Evolutionary conservation across 345 rosid genomes (phyloP).

Genomic region (Eucalyptus sideroxylon): DNA sequence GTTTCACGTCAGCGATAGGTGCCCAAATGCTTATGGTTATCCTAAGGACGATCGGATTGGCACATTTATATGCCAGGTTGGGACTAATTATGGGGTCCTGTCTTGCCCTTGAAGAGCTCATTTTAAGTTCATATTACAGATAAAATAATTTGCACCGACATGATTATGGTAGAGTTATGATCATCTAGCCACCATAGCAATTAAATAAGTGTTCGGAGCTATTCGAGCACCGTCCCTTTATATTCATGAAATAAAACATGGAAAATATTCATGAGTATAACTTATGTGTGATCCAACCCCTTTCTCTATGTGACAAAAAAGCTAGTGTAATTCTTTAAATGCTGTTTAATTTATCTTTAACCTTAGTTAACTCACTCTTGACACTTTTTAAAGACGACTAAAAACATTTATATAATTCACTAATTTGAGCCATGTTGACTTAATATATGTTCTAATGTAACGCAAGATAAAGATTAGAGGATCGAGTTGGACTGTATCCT

Average conservation of each 20-base stretch:
- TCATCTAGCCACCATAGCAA: background rate
- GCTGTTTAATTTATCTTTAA: background rate
- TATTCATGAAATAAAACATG: background rate
- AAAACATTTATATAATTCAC: background rate
- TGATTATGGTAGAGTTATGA: rapidly evolving
- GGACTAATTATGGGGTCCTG: background rate
- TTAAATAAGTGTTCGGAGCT: background rate
- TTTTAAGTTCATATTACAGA: background rate
- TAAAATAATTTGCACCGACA: background rate
- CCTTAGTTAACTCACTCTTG: background rate
- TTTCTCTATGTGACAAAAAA: background rate
- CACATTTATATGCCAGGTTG: background rate
- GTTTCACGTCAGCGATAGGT: background rate
- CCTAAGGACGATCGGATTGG: background rate
- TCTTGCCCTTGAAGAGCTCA: background rate
- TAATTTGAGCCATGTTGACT: background rate
- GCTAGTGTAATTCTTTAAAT: background rate
- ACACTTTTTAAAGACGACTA: background rate
- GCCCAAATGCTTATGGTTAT: background rate
- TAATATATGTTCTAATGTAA: background rate
- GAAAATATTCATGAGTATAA: background rate
- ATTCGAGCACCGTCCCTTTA: background rate
- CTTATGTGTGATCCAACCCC: background rate
- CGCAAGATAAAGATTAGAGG: background rate
- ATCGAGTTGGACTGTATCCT: no score